These are phyloP conservation scores for Yamadazyma atlantica DNA, from an alignment of 1,139 yeast genomes.

Conservation along the genomic window DNA sequence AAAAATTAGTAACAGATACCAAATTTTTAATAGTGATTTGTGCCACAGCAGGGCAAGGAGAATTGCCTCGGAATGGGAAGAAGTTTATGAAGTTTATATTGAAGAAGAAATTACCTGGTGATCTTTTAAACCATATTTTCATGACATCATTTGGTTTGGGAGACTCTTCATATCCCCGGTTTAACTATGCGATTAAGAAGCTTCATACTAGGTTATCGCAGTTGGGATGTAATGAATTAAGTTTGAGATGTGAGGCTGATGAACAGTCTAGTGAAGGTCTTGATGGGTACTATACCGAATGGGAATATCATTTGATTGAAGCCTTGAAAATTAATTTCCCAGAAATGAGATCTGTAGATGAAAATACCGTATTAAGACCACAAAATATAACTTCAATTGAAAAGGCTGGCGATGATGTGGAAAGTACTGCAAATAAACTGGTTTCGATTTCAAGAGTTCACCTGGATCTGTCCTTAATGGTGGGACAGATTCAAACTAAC, in stretches of 20 bases:
- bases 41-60: conserved; percentile 94
- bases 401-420: conserved; percentile 21
- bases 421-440: not conserved
- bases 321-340: conserved; percentile 39
- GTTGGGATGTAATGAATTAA: conserved; percentile 75
- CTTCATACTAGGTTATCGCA: conserved; percentile 75
- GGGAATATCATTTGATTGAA: conserved; percentile 59
- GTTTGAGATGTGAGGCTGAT: conserved; percentile 83
- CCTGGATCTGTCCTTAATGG: conserved; percentile 1
- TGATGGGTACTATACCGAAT: conserved; percentile 74
- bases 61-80: conserved; percentile 74
- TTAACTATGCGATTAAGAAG: conserved; percentile 82
- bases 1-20: conserved; percentile 48
- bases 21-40: conserved; percentile 63
- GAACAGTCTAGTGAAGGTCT: conserved; percentile 79
- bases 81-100: conserved; percentile 74
- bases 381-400: conserved; percentile 29
- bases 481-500: conserved; percentile 52
- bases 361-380: conserved; percentile 45
- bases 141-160: conserved; percentile 88
- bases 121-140: conserved; percentile 59
- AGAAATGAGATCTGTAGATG: conserved; percentile 32
- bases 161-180: conserved; percentile 88
- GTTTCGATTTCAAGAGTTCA: conserved; percentile 1
- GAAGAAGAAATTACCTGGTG: conserved; percentile 62